These are phyloP conservation scores for Alternaria metachromatica DNA, from an alignment of 2,329 filamentous ascomycete genomes.

Conservation along the genomic window DNA sequence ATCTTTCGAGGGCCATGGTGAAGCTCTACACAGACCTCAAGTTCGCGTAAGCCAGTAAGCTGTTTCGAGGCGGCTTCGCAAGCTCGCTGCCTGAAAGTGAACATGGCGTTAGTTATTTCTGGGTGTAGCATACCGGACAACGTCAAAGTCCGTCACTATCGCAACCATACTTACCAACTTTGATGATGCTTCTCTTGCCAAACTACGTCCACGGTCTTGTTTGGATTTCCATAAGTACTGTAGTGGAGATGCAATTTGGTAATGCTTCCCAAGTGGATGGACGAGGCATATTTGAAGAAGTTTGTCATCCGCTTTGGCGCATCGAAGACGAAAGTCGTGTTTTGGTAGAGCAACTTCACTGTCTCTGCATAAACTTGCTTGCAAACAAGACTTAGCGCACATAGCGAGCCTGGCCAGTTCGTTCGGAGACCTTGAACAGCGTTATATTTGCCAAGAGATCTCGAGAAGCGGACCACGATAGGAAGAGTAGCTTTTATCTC, in stretches of 20 bases:
- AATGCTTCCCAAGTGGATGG: constrained; percentile 24
- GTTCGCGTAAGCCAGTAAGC: constrained; percentile 25
- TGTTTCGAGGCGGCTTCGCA: constrained; percentile 29
- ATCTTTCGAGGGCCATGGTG: constrained; percentile 27
- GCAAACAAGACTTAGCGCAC: constrained; percentile 37
- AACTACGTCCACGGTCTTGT: constrained; percentile 2
- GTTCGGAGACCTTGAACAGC: constrained; percentile 28
- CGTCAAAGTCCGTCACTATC: not conserved
- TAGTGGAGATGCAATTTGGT: constrained; percentile 42
- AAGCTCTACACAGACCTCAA: constrained; percentile 31
- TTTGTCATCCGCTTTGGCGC: constrained; percentile 31
- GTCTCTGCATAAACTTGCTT: constrained; percentile 38
- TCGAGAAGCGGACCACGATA: constrained; percentile 22
- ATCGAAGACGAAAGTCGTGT: constrained; percentile 39
- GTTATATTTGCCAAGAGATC: constrained; percentile 26
- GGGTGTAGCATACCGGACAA: not conserved
- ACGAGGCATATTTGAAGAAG: constrained; percentile 34
- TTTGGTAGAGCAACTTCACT: constrained; percentile 35
- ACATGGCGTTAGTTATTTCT: not conserved
- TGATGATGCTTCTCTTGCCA: constrained; percentile 37
- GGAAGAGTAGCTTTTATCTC: not conserved
- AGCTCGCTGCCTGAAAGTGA: constrained; percentile 6
- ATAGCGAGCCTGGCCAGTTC: constrained; percentile 38
- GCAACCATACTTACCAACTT: constrained; percentile 24
- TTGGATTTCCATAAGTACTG: constrained; percentile 34